Evolutionary conservation across 345 rosid species (phyloP), one percentile per base, ranked within the genome.

Genomic region (Eucalyptus cloeziana): DNA sequence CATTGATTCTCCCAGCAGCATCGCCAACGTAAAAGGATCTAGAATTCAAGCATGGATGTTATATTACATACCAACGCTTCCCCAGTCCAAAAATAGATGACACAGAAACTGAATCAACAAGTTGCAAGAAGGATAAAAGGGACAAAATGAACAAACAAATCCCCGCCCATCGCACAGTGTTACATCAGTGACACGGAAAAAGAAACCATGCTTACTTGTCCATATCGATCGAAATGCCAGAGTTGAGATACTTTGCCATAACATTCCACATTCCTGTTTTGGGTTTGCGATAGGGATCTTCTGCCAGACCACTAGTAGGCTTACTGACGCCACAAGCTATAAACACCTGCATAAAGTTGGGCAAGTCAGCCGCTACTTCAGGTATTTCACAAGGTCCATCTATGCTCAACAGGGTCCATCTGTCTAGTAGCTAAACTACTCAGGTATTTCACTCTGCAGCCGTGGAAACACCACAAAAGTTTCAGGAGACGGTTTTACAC

Each of bases 1-100:
- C 99, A 10, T 88, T 87, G 51, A 86, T 89, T 91, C 99, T 96
- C 88, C 99, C 99, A 7, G 98, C 98, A 86, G 99, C 99, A 91
- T 98, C 99, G 24, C 99, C 99, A 71, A 97, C 99, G 88, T 96
- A 98, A 90, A 97, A 98, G 10, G 99, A 97, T 92, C 99, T 98
- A 90, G 87, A 90, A 76, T 56, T 87, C 50, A 89, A 43, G 81
- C 60, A 60, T n/a, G 49, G 49, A 76, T 40, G 85, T 40, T 40
- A 76, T 40, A 76, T 76, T 76, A 40, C 15, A 22, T 40, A 40
- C 14, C 0, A 40, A 76, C 3, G 14, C 8, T 40, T 30, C 8
- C 43, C 9, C 47, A 10, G 85, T 76, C 47, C 22, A 49, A 88
- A 87, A 17, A 76, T 76, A 87, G 47, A 76, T 76, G 85, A 43